Evolutionary conservation across 1,284 basidiomycete species (phyloP).

Genomic region (Sporisorium reilianum): DNA sequence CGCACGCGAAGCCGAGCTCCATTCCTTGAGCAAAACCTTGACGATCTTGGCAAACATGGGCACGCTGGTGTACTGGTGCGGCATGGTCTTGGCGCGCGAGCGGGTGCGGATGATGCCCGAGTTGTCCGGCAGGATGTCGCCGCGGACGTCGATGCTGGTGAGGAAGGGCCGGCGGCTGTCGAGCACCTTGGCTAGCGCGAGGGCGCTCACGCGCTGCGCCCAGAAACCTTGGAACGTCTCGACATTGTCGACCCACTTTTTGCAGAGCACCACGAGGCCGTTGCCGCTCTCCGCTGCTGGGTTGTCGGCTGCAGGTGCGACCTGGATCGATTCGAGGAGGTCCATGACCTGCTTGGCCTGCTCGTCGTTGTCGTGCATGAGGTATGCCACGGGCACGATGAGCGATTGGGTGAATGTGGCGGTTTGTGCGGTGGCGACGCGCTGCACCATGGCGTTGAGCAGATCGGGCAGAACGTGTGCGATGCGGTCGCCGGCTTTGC

Average conservation of each 20-base stretch:
- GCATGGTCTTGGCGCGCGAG: conserved; percentile 81
- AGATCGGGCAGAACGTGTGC: conserved; percentile 84
- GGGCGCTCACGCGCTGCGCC: conserved; percentile 73
- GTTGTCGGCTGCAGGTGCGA: conserved; percentile 11
- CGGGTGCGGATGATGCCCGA: conserved; percentile 85
- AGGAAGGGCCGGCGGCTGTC: conserved; percentile 77
- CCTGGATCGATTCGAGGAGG: conserved; percentile 71
- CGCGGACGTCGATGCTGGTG: conserved; percentile 81
- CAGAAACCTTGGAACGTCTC: conserved; percentile 95
- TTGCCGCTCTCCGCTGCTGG: conserved; percentile 69
- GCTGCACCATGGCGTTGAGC: conserved; percentile 81
- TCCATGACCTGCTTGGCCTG: conserved; percentile 54
- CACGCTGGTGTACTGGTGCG: conserved; percentile 80
- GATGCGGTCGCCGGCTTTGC: conserved; percentile 81
- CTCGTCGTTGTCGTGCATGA: conserved; percentile 83
- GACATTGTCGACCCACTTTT: conserved; percentile 92
- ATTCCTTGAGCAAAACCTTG: conserved; percentile 86
- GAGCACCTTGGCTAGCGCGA: conserved; percentile 85
- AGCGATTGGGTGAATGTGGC: conserved; percentile 84
- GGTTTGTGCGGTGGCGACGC: conserved; percentile 85
- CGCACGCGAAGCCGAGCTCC: conserved; percentile 73
- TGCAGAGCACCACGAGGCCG: conserved; percentile 83
- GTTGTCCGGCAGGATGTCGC: conserved; percentile 79
- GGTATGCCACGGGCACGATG: conserved; percentile 90
- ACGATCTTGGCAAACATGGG: conserved; percentile 90